Base-by-base conservation (phyloP, 1,284 basidiomycete species). In the Boletus smithii region DNA sequence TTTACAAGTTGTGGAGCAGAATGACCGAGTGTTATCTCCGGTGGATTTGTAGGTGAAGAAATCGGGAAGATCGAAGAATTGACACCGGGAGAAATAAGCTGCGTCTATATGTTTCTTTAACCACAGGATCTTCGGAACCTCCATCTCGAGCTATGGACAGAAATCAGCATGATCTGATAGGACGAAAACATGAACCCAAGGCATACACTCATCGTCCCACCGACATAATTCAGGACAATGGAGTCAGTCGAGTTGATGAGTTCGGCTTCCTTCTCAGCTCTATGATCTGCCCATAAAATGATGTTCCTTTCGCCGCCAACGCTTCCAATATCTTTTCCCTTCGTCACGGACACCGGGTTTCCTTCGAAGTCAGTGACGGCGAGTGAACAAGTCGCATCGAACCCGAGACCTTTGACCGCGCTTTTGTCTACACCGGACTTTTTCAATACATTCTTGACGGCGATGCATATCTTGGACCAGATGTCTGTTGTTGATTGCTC, bases 61-160 rank as follows among this genome's bases (percentile, higher is more conserved):
- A 71, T 99, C 95, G 13, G 95, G 95, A 22, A 99, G 80, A 69
- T 99, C 97, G 69, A 97, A 99, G 74, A 99, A 95, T 68, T 92
- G 88, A 71, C 87, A 93, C 43, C 78, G 72, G 37, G 81, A 73
- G 70, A 99, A 99, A n/a, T 74, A 73, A 11, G 79, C 72, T 0
- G 79, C 63, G 2, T 79, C 67, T 91, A 97, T 95, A 71, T 91
- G 78, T 51, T 84, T 85, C 69, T 95, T 97, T 37, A 99, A 76
- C 95, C 95, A 99, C 27, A 98, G 82, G 10, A 95, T 88, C 71
- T 98, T 97, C 0, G 94, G 94, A 36, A 95, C 83, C 69, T 97
- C 94, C 94, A 97, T 97, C 69, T 97, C 94, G 42, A 97, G 78
- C 90, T 95, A 57, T 8, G 54, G 11, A 34, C 42, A 46, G 42